Evolutionary conservation across 495 filamentous ascomycete genomes (phyloP).

Genomic region (Rhypophila decipiens): DNA sequence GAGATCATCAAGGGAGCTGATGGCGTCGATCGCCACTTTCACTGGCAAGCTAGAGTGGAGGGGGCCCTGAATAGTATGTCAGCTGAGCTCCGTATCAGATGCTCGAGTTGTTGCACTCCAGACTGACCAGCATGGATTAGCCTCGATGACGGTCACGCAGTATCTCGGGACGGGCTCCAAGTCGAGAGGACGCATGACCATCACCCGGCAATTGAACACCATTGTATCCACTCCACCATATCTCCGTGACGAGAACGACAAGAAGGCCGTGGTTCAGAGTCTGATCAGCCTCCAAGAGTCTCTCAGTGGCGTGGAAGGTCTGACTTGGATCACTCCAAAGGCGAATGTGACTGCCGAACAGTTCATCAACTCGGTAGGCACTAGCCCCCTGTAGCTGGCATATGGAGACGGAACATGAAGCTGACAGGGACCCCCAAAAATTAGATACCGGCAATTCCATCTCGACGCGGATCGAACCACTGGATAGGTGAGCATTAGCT

Average conservation of each 20-base stretch:
- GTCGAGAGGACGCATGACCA: constrained; percentile 55
- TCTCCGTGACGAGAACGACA: constrained; percentile 42
- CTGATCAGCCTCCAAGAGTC: constrained; percentile 53
- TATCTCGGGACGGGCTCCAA: constrained; percentile 56
- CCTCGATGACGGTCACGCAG: constrained; percentile 55
- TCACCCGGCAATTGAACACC: constrained; percentile 48
- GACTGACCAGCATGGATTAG: constrained; percentile 5
- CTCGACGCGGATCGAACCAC: constrained; percentile 58
- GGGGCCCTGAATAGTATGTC: constrained; percentile 33
- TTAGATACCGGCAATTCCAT: constrained; percentile 41
- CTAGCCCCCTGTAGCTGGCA: too few species aligned
- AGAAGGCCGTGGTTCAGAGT: constrained; percentile 41
- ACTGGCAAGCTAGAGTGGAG: constrained; percentile 58
- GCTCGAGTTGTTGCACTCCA: not conserved
- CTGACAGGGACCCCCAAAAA: not conserved
- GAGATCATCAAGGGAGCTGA: constrained; percentile 50
- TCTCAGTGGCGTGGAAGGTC: constrained; percentile 41
- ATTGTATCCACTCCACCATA: constrained; percentile 46
- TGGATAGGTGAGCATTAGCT: constrained; percentile 42
- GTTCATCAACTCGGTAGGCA: constrained; percentile 44
- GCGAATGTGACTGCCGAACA: constrained; percentile 43
- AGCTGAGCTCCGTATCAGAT: constrained; percentile 8
- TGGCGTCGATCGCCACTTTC: constrained; percentile 54
- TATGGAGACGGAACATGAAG: not conserved
- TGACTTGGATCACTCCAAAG: constrained; percentile 48